Base-by-base conservation (phyloP, 176 grass and related monocot species). In the Eremochloa ophiuroides region DNA sequence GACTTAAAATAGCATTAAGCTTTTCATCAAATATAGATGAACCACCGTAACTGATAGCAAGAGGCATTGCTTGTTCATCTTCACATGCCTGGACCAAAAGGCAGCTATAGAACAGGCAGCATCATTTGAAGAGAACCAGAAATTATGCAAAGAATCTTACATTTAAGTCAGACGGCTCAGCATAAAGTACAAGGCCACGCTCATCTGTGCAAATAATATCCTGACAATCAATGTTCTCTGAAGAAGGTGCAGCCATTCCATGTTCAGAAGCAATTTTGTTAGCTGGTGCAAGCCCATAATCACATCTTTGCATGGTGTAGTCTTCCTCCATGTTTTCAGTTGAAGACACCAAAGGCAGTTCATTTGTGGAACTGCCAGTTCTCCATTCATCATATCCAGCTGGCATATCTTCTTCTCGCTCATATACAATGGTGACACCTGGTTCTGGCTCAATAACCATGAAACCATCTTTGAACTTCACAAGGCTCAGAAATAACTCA, bases 1-100 rank as follows among this genome's bases (percentile, higher is more conserved):
- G 39, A 47, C 62, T 89, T 69, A 94, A 34, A 65, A 87, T 35
- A 73, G 30, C 71, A 51, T 58, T 41, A 63, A 91, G 86, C 60
- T 92, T 94, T 74, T 94, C 83, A 81, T 91, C 87, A 69, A 94
- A 94, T 70, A 79, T 84, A 72, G 87, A 70, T 35, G 66, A 66
- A 65, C 50, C 71, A 44, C 46, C 41, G 25, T 26, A 71, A 64
- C 68, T 83, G 61, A 82, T 79, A 67, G 82, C 68, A 73, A 86
- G 11, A 41, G 64, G 27, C 28, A 10, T 29, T 63, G 35, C 71
- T 33, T 87, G 75, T 56, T 80, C 55, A 60, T 84, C 76, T 81
- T 58, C 58, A 25, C 2, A 76, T 76, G 37, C 64, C 85, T 87
- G 71, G 25, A 20, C 20, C 47, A 31, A 80, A 62, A 75, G 60